These are phyloP conservation scores for Nasturtium officinale DNA, from an alignment of 345 rosid genomes.

Conservation along the genomic window DNA sequence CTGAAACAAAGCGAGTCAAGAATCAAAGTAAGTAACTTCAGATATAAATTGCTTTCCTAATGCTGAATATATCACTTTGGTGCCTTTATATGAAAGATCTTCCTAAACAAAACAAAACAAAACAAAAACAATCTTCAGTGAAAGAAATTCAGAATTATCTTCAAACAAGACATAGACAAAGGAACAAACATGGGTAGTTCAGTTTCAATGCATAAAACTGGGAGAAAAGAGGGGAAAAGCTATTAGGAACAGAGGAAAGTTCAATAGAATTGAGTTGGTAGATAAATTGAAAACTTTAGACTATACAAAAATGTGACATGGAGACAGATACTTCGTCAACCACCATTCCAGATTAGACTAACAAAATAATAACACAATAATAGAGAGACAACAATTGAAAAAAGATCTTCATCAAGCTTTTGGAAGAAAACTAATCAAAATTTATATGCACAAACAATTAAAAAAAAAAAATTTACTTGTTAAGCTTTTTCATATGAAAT, in stretches of 20 bases:
- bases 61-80: conserved; percentile 15
- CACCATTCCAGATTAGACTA: neutral
- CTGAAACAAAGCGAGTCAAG: conserved; percentile 19
- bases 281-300: conserved; percentile 1
- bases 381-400: conserved; percentile 15
- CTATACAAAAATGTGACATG: neutral
- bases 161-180: conserved; percentile 1
- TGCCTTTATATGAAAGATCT: conserved; percentile 14
- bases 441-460: neutral
- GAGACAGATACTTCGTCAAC: conserved; percentile 12
- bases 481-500: conserved; percentile 12
- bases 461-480: neutral
- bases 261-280: conserved; percentile 9
- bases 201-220: conserved; percentile 12
- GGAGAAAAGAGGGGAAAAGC: neutral
- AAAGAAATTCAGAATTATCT: conserved; percentile 1
- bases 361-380: conserved; percentile 1
- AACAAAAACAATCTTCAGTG: neutral
- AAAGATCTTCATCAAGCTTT: neutral
- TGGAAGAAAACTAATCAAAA: conserved; percentile 5
- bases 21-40: neutral
- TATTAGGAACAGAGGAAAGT: conserved; percentile 9
- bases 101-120: conserved; percentile 13
- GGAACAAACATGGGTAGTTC: conserved; percentile 9
- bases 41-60: neutral